Evolutionary conservation across 2,329 filamentous ascomycete species (phyloP), one percentile per base, ranked within the genome.

Genomic region (Acrocalymma vagum): DNA sequence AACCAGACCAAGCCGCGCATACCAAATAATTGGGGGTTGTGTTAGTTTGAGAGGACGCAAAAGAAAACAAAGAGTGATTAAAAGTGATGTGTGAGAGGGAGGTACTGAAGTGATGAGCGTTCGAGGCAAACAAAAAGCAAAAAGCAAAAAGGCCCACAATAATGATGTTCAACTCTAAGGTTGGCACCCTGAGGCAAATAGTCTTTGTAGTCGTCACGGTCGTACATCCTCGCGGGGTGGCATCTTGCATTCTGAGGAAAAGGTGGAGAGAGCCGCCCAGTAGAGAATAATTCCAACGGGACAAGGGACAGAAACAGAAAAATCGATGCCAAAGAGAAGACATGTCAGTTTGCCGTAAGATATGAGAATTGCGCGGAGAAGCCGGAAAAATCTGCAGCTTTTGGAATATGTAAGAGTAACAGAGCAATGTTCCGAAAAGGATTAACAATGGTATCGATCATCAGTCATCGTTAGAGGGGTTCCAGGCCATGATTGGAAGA

Each of bases 121-220:
- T n/a, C 23, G n/a, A 8, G 23, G 23, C 8, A 25, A 25, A 25
- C 23, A 25, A n/a, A n/a, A n/a, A 25, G 23, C 23, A 25, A 9
- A 25, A 25, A 25, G 23, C n/a, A 35, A 28, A 33, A 23, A 17
- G 17, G 27, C 20, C 36, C 42, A 47, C 53, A 46, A 59, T 65
- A 66, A 58, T 38, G 43, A 65, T 68, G 59, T 53, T 67, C 58
- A 65, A 67, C 62, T 55, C 60, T 67, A 68, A 66, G 50, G 58
- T 60, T 53, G 60, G 62, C 61, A 67, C 65, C 65, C 58, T 68
- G 63, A 61, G 65, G 65, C 55, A 55, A 51, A 67, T 67, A 66
- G 60, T 68, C 63, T 68, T 69, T 56, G 51, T 65, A 51, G 54
- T 68, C 65, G 55, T 67, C 45, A 64, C 63, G 55, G 60, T 67